A percentile compares a stretch with the other conserved stretches of the same genome.
Evolutionary conservation across 2,329 filamentous ascomycete species (phyloP).

Genomic region (Calonectria multiphialidica): DNA sequence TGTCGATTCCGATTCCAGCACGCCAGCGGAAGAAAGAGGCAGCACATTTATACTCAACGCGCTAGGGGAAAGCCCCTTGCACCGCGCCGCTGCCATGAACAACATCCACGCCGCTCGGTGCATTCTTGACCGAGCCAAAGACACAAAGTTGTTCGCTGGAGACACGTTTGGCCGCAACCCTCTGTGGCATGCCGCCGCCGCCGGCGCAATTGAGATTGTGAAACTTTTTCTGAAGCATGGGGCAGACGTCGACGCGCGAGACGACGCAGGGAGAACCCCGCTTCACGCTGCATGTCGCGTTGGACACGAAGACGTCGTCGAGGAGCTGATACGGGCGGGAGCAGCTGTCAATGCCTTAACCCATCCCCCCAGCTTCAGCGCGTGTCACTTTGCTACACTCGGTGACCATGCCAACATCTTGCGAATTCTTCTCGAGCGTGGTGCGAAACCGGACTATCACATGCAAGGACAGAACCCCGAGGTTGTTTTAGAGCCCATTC

Average conservation of each 20-base stretch:
- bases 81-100: conserved; percentile 1
- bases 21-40: neutral
- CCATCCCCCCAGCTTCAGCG: neutral
- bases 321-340: neutral
- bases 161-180: neutral
- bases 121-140: neutral
- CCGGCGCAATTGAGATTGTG: neutral
- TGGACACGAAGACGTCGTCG: neutral
- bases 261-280: neutral
- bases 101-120: neutral
- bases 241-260: neutral
- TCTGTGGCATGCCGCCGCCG: neutral
- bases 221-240: neutral
- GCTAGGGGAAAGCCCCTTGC: neutral
- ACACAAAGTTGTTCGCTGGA: neutral
- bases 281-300: neutral
- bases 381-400: neutral
- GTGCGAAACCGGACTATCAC: neutral
- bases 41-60: neutral
- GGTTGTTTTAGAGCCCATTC: neutral
- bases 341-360: neutral
- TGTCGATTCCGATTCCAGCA: too few relatives aligned
- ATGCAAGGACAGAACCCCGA: neutral
- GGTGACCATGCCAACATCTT: neutral
- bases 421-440: neutral